Percentiles rank a stretch among this genome's conserved stretches.
phyloP scores from a whole-genome alignment of 257 asterid species.

The Rubia yunnanensis region DNA sequence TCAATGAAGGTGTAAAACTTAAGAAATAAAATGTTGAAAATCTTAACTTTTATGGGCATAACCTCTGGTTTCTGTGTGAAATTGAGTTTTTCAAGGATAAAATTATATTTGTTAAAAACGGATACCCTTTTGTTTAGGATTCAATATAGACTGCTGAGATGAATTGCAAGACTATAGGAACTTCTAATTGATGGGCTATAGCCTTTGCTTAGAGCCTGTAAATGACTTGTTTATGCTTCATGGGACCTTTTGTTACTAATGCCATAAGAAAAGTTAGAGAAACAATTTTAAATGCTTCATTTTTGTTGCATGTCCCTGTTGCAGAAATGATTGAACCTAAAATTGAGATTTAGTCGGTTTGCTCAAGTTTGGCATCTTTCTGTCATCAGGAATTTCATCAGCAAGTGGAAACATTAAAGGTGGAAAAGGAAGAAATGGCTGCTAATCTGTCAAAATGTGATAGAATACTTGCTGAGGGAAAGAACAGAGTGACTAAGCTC shows the following conservation, averaged over 20 bases:
- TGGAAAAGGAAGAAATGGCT: conserved; percentile 62
- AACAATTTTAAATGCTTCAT: background rate
- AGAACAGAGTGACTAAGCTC: conserved; percentile 64
- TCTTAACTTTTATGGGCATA: background rate
- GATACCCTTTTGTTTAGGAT: background rate
- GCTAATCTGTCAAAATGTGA: conserved; percentile 60
- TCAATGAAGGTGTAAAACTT: background rate
- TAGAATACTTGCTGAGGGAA: conserved; percentile 53
- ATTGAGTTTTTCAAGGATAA: background rate
- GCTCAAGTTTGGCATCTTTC: conserved; percentile 15
- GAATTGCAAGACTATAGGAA: background rate
- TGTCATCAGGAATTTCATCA: conserved; percentile 60
- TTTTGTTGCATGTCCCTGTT: background rate
- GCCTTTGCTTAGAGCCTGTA: background rate
- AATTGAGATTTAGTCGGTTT: background rate
- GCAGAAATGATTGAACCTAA: background rate
- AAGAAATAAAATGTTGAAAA: background rate
- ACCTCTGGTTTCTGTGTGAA: background rate
- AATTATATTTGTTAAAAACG: background rate
- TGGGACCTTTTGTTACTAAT: background rate
- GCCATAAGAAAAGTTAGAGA: background rate
- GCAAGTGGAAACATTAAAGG: conserved; percentile 42
- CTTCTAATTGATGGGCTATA: background rate
- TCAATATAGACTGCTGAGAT: background rate
- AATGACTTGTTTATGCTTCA: background rate